Percentiles rank a stretch among this genome's conserved stretches.
These are phyloP conservation scores for Medakamo hakoo DNA, from an alignment of 139 green algal species.

Conservation along the genomic window DNA sequence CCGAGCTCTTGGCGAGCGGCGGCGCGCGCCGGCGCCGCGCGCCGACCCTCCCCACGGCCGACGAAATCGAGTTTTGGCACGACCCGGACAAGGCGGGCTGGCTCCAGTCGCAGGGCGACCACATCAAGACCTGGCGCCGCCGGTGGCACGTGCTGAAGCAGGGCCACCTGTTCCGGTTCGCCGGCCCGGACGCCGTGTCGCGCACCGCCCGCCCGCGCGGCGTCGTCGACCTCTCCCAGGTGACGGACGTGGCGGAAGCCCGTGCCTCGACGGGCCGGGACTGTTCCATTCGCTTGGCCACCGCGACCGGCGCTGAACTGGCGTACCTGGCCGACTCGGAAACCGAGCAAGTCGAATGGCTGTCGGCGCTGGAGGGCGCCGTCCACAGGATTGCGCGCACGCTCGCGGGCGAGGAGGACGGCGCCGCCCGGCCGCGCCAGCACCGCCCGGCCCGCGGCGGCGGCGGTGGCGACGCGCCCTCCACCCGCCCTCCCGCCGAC, in stretches of 20 bases:
- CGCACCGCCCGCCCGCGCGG: conserved; percentile 49
- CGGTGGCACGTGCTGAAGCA: conserved; percentile 90
- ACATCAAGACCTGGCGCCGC: conserved; percentile 71
- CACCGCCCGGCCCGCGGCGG: no score
- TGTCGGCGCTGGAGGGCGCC: conserved; percentile 58
- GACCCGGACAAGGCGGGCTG: conserved; percentile 67
- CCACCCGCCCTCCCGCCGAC: background rate
- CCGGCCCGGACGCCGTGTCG: conserved; percentile 29
- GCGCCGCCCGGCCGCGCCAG: conserved; percentile 5
- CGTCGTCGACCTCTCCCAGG: conserved; percentile 59
- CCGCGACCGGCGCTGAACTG: conserved; percentile 35
- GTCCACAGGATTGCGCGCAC: conserved; percentile 43
- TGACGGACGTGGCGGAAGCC: conserved; percentile 53
- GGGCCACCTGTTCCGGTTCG: conserved; percentile 74
- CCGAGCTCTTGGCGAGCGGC: conserved; percentile 16
- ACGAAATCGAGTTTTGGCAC: conserved; percentile 79
- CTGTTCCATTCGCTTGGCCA: conserved; percentile 71
- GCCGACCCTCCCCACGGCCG: conserved; percentile 34
- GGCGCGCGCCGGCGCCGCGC: background rate
- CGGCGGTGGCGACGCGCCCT: background rate
- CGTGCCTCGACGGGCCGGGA: conserved; percentile 29
- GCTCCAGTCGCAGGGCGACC: conserved; percentile 73
- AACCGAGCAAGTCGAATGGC: conserved; percentile 78
- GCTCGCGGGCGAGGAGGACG: conserved; percentile 52
- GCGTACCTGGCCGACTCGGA: conserved; percentile 66